phyloP scores from a whole-genome alignment of 176 grass and related monocot species.

The Thalia dealbata region DNA sequence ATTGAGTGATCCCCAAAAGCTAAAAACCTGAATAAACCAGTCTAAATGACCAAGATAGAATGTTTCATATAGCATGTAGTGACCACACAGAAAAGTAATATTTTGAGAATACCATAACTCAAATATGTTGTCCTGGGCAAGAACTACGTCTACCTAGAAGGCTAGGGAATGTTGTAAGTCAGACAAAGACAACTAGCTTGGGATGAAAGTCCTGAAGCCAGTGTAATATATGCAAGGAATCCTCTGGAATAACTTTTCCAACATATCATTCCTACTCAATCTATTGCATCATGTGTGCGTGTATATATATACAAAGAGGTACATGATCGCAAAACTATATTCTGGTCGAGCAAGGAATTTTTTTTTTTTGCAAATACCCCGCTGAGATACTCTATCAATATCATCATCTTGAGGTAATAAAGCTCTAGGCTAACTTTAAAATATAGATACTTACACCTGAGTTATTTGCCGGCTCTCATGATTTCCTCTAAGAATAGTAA shows the following conservation, averaged over 20 bases:
- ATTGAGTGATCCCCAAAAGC: no score
- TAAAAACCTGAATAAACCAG: no score
- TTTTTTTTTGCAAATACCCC: background rate
- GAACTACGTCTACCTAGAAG: no score
- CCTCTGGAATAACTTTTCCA: no score
- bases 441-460: conserved; percentile 1
- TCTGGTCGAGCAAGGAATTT: background rate
- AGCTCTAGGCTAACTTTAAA: background rate
- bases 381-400: background rate
- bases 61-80: no score
- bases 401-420: background rate
- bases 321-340: background rate
- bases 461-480: conserved; percentile 11
- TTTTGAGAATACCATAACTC: no score
- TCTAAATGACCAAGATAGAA: no score
- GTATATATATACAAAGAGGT: background rate
- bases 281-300: background rate
- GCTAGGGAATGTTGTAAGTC: no score
- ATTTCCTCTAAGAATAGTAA: conserved; percentile 7
- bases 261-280: background rate
- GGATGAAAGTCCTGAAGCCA: background rate
- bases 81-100: no score
- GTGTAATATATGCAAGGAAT: no score
- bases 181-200: background rate
- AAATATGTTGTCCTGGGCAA: no score